These are phyloP conservation scores for Tilletiopsis washingtonensis DNA, from an alignment of 1,284 basidiomycete species.

Conservation along the genomic window DNA sequence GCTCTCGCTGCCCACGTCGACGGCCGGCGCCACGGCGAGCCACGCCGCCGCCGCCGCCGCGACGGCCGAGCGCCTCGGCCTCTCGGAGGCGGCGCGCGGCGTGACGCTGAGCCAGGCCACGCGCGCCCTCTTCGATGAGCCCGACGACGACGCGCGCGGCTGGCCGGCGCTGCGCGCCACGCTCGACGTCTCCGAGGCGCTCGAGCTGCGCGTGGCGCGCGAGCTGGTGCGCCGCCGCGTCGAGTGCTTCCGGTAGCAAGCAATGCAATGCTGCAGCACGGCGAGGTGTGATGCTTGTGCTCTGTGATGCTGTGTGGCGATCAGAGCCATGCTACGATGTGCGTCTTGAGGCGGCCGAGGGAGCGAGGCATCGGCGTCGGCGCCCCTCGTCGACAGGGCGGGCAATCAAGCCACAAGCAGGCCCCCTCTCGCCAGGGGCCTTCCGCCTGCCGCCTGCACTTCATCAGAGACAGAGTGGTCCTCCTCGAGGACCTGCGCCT, in stretches of 20 bases:
- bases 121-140: background rate
- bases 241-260: background rate
- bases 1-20: background rate
- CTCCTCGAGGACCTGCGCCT: no score
- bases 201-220: background rate
- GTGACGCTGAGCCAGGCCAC: conserved; percentile 1
- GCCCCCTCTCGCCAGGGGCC: no score
- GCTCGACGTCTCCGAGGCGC: background rate
- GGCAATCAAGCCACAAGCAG: no score
- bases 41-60: background rate
- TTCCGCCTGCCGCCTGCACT: no score
- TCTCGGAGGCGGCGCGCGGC: background rate
- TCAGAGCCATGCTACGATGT: no score
- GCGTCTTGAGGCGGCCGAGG: no score
- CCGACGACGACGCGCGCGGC: background rate
- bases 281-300: no score
- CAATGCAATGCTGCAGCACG: no score
- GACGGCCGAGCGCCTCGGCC: background rate
- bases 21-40: background rate
- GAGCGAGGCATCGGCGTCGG: no score
- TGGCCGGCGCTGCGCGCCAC: background rate
- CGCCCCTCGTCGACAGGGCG: no score
- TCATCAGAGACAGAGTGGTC: no score
- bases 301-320: no score
- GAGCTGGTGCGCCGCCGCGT: background rate